Base-by-base conservation (phyloP, 176 grass and related monocot species). In the Carex myosuroides region DNA sequence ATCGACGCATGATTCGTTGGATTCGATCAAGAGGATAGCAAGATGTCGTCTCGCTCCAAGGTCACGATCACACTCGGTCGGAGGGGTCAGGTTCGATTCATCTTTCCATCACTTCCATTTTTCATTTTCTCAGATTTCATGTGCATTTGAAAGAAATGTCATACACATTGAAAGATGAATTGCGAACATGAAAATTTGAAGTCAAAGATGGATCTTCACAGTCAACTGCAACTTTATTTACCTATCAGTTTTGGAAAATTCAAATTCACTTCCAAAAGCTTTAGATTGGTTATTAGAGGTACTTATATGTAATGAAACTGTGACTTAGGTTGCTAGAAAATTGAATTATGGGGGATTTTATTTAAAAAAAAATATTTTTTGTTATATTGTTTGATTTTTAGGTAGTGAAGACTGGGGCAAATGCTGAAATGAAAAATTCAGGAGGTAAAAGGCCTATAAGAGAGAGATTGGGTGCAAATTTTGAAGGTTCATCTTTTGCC, bases 21-120 rank as follows among this genome's bases (percentile, higher is more conserved):
- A 50, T 50, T 50, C 10, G 72, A 77, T 77, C 41, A 24, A 54
- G 50, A 29, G 18, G 20, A 62, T 10, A 62, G 9, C 14, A 22
- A 46, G 33, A 64, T 64, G 79, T 42, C 79, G 41, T 42, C 56
- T 60, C 30, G 37, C n/a, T 21, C 80, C 29, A 82, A 82, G 62
- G 80, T 82, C 35, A 82, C 80, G n/a, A 82, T 82, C 80, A 82
- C 80, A 21, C 60, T 82, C 24, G 80, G 80, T 53, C 61, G 60
- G 3, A 82, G 60, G 41, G 80, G 80, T 64, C 80, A 82, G 80
- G 80, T 82, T 66, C 60, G 80, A 54, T 66, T 52, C 39, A 13
- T 44, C 18, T 10, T 82, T 53, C 22, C 10, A 53, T n/a, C 13
- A 2, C 14, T 14, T 48, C 8, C n/a, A 65, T 11, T 26, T 29